A percentile compares a stretch with the other conserved stretches of the same genome.
phyloP scores from a whole-genome alignment of 331 rosid species.

The Arachis monticola region DNA sequence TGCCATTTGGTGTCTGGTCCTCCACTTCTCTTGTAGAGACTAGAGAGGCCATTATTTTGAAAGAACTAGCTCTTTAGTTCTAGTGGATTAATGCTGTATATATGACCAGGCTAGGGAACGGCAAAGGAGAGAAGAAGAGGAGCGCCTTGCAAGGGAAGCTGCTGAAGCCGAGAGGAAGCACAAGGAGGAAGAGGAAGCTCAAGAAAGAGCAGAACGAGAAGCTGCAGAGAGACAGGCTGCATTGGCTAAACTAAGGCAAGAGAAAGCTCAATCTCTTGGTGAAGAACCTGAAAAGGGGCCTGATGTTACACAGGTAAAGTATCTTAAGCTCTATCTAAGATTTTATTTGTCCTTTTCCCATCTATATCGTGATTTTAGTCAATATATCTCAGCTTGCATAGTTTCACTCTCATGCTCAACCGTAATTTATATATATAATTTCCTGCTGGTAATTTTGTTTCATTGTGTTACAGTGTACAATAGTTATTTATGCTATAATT shows the following conservation, averaged over 20 bases:
- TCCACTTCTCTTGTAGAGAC: conserved; percentile 1
- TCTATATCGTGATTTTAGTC: conserved; percentile 21
- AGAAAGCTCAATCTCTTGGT: conserved; percentile 86
- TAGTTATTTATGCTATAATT: background rate
- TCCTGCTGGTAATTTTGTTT: conserved; percentile 17
- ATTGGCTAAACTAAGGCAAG: conserved; percentile 73
- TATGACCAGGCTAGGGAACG: conserved; percentile 86
- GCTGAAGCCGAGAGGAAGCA: conserved; percentile 90
- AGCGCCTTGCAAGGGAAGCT: conserved; percentile 91
- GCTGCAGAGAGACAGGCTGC: conserved; percentile 90
- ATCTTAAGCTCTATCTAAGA: conserved; percentile 20
- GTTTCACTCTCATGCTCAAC: conserved; percentile 14
- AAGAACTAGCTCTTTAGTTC: conserved; percentile 29
- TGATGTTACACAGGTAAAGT: conserved; percentile 78
- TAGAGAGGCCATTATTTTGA: conserved; percentile 9
- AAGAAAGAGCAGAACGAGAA: conserved; percentile 84
- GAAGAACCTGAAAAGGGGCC: conserved; percentile 96
- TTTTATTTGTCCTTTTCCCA: conserved; percentile 13
- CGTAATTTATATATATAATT: background rate
- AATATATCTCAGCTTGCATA: conserved; percentile 1
- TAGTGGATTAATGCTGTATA: conserved; percentile 39
- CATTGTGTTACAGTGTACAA: background rate
- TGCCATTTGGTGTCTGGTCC: conserved; percentile 17
- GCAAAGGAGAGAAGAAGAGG: conserved; percentile 91
- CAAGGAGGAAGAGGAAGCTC: conserved; percentile 91